Evolutionary conservation across 2,329 filamentous ascomycete species (phyloP).

Genomic region (Xylariaceae sp.): DNA sequence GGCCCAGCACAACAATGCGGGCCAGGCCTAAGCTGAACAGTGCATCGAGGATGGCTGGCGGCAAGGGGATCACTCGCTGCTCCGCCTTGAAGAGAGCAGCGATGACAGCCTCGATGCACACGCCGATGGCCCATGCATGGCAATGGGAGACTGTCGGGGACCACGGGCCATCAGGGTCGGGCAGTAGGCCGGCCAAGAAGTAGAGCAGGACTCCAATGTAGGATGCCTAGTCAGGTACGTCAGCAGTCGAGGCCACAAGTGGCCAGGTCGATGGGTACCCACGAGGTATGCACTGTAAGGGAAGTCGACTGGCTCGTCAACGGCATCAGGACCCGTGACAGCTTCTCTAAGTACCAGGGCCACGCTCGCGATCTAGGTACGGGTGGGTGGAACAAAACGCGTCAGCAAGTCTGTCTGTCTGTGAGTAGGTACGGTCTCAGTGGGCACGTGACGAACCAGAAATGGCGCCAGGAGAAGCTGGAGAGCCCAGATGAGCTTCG

Average conservation of each 20-base stretch:
- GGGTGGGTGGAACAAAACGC: no score
- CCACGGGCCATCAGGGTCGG: slow-evolving; percentile 38
- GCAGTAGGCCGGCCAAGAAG: slow-evolving; percentile 33
- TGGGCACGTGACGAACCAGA: slow-evolving; percentile 19
- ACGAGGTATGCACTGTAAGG: slow-evolving; percentile 35
- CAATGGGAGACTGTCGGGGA: slow-evolving; percentile 29
- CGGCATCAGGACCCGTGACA: no score
- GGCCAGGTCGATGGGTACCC: not conserved
- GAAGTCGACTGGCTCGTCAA: no score
- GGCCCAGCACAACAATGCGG: slow-evolving; percentile 24
- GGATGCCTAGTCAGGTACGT: slow-evolving; percentile 24
- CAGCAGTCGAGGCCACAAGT: not conserved
- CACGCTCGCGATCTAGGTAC: no score
- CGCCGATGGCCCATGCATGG: slow-evolving; percentile 29
- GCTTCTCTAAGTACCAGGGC: no score
- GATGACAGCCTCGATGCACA: slow-evolving; percentile 29
- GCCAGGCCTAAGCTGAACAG: slow-evolving; percentile 25
- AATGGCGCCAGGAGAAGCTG: slow-evolving; percentile 27
- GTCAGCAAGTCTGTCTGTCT: no score
- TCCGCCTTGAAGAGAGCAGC: slow-evolving; percentile 26
- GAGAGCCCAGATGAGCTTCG: slow-evolving; percentile 27
- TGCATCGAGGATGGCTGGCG: slow-evolving; percentile 21
- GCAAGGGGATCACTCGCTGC: slow-evolving; percentile 21
- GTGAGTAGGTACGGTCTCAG: no score
- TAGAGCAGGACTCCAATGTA: slow-evolving; percentile 34